phyloP scores from a whole-genome alignment of 2,329 filamentous ascomycete genomes.

The Ophiosphaerella narmari region DNA sequence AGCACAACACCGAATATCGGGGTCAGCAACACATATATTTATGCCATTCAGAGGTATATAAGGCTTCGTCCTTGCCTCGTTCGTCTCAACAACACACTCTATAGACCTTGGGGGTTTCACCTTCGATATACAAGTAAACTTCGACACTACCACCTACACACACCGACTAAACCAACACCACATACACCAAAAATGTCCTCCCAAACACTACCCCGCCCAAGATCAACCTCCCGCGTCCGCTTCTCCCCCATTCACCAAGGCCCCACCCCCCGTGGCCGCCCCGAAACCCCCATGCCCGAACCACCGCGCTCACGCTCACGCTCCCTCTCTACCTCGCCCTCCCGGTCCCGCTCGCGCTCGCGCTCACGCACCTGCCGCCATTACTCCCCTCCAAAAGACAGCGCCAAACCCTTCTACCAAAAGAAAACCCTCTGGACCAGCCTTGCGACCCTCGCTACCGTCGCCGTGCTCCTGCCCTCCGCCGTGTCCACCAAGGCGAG shows the following conservation, averaged over 20 bases:
- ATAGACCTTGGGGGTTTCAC: too few relatives aligned
- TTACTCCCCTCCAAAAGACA: background rate
- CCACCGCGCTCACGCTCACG: background rate
- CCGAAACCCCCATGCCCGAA: background rate
- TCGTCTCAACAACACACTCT: too few relatives aligned
- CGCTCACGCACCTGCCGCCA: background rate
- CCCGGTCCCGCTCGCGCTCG: background rate
- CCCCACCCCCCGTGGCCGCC: conserved; percentile 1
- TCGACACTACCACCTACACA: too few relatives aligned
- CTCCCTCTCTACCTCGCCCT: conserved; percentile 1
- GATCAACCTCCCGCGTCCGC: background rate
- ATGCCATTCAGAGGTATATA: too few relatives aligned
- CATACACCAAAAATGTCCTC: background rate
- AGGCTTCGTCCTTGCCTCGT: too few relatives aligned
- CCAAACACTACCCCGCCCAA: background rate
- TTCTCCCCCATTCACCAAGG: background rate
- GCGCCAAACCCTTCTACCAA: conserved; percentile 5
- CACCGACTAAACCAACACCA: too few relatives aligned
- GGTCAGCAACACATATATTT: too few relatives aligned
- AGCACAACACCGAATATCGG: too few relatives aligned
- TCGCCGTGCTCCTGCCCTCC: conserved; percentile 2
- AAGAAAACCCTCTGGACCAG: conserved; percentile 6
- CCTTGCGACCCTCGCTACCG: conserved; percentile 1
- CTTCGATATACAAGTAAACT: too few relatives aligned
- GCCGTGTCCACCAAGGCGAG: background rate